phyloP scores from a whole-genome alignment of 768 basidiomycete species.

The Macrolepiota dolichaula region DNA sequence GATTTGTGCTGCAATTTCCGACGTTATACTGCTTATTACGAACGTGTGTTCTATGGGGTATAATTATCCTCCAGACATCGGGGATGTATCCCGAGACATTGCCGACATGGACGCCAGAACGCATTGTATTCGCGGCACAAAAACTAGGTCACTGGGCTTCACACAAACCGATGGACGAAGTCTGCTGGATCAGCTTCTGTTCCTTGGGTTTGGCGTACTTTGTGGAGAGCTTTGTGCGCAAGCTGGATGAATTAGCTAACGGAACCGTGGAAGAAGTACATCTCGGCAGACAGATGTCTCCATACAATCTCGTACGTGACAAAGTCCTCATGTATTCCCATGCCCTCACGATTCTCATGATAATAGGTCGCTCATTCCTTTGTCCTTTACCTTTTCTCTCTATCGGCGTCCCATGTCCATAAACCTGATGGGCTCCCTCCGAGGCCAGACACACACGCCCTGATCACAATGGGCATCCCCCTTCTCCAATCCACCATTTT shows the following conservation, averaged over 20 bases:
- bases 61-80: conserved; percentile 57
- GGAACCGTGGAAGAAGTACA: conserved; percentile 44
- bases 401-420: conserved; percentile 53
- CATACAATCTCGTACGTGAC: conserved; percentile 59
- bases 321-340: background rate
- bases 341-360: conserved; percentile 3
- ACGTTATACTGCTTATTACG: conserved; percentile 60
- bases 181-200: conserved; percentile 75
- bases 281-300: conserved; percentile 32
- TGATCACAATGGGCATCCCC: conserved; percentile 72
- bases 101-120: conserved; percentile 19
- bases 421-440: conserved; percentile 45
- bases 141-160: conserved; percentile 42
- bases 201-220: conserved; percentile 64
- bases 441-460: conserved; percentile 68
- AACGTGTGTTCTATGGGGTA: conserved; percentile 53
- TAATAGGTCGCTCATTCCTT: conserved; percentile 74
- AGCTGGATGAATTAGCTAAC: conserved; percentile 40
- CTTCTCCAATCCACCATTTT: conserved; percentile 67
- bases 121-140: conserved; percentile 21
- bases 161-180: conserved; percentile 49
- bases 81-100: conserved; percentile 33
- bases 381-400: conserved; percentile 70
- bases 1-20: conserved; percentile 58
- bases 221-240: conserved; percentile 63